Conservation (phyloP, 768 basidiomycete genomes). For the Mycena venus region DNA sequence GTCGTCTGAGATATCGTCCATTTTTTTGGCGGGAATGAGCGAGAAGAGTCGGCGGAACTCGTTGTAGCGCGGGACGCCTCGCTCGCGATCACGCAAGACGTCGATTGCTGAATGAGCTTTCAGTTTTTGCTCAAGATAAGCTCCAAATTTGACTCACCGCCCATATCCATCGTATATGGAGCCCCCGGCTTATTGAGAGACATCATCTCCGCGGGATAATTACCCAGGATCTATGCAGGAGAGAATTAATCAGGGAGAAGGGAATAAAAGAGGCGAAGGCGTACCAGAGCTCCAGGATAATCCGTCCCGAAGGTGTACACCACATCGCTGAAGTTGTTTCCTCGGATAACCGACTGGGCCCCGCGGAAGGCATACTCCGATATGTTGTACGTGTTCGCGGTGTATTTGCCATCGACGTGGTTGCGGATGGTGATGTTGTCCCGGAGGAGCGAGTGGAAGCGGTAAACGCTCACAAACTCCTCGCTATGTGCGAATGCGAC, state of each 20-base stretch:
- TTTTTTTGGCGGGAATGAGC: constrained; percentile 13
- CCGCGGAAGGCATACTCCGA: constrained; percentile 25
- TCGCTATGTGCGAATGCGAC: constrained; percentile 32
- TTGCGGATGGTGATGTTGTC: constrained; percentile 32
- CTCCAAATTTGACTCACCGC: too few relatives aligned
- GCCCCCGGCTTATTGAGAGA: constrained; percentile 19
- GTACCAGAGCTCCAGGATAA: constrained; percentile 20
- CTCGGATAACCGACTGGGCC: constrained; percentile 22
- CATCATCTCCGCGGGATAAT: constrained; percentile 23
- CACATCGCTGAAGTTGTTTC: constrained; percentile 25
- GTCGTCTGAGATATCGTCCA: constrained; percentile 27
- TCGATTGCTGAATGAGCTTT: too few relatives aligned
- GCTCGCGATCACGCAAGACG: constrained; percentile 29
- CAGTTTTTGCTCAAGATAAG: too few relatives aligned
- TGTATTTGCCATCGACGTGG: constrained; percentile 11
- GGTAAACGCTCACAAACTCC: constrained; percentile 30
- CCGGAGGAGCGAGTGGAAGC: constrained; percentile 27
- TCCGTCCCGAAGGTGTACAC: constrained; percentile 29
- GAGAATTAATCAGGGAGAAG: not conserved
- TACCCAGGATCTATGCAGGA: constrained; percentile 5
- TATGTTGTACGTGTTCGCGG: constrained; percentile 19
- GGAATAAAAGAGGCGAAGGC: not conserved
- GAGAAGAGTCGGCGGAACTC: constrained; percentile 29
- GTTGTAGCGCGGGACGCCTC: constrained; percentile 31
- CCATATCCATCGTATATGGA: constrained; percentile 22